Conservation (phyloP, 2,329 filamentous ascomycete genomes). For the Spiromastix sp. region DNA sequence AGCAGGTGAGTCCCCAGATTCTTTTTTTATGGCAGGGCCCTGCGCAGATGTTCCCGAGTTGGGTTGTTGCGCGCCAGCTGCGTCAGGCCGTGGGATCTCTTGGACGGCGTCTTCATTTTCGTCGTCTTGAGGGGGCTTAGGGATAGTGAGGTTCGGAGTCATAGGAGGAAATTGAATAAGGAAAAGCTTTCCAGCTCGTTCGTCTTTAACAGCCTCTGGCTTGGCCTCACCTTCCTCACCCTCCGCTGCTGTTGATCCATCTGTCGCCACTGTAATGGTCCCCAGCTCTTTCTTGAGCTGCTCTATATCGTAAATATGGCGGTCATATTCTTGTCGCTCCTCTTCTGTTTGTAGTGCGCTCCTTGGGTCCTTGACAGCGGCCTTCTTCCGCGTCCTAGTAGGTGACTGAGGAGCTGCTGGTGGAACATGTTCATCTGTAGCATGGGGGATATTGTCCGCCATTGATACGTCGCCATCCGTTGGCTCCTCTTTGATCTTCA, state of each 20-base stretch:
- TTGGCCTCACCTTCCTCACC: conserved; percentile 14
- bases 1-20: conserved; percentile 3
- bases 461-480: conserved; percentile 37
- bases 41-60: conserved; percentile 1
- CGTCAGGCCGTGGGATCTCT: not conserved
- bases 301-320: conserved; percentile 29
- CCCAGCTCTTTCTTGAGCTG: conserved; percentile 28
- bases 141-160: conserved; percentile 44
- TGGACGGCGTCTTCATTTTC: conserved; percentile 9
- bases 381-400: conserved; percentile 10
- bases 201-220: conserved; percentile 23
- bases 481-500: conserved; percentile 44
- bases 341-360: conserved; percentile 30
- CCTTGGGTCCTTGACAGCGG: conserved; percentile 19
- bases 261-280: conserved; percentile 4
- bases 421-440: conserved; percentile 13
- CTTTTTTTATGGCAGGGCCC: conserved; percentile 7
- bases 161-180: conserved; percentile 55
- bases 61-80: conserved; percentile 17
- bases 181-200: conserved; percentile 46
- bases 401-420: conserved; percentile 4
- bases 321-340: conserved; percentile 33
- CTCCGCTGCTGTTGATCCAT: conserved; percentile 8
- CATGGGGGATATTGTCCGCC: conserved; percentile 21
- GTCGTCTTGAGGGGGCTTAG: conserved; percentile 17